phyloP scores from a whole-genome alignment of 805 yeast species.

The Wickerhamiella lipophila region DNA sequence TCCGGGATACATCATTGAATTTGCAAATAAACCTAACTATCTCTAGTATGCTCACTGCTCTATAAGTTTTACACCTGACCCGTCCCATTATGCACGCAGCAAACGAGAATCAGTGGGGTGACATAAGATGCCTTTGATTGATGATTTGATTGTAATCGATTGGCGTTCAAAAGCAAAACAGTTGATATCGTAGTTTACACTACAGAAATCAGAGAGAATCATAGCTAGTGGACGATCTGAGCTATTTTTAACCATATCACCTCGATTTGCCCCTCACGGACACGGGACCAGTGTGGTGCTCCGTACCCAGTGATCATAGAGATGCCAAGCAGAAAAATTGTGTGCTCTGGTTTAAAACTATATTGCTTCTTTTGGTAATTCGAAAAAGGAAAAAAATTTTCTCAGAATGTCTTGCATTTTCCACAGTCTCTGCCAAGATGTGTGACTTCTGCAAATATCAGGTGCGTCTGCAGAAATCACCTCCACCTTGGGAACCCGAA shows the following conservation, averaged over 20 bases:
- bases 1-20: background rate
- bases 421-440: background rate
- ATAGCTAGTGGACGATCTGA: too few species aligned
- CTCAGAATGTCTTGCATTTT: background rate
- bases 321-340: background rate
- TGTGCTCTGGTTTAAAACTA: background rate
- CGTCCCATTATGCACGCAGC: background rate
- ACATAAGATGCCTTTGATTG: background rate
- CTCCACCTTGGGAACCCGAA: background rate
- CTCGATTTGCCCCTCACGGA: background rate
- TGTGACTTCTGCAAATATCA: conserved; percentile 1
- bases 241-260: too few species aligned
- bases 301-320: background rate
- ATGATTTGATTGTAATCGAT: background rate
- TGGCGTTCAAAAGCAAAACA: too few species aligned
- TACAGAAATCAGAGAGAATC: too few species aligned
- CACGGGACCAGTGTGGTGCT: background rate
- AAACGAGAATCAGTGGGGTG: background rate
- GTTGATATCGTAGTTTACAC: too few species aligned
- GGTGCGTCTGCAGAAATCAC: conserved; percentile 1
- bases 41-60: background rate
- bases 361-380: background rate
- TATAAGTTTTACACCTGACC: background rate
- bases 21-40: background rate
- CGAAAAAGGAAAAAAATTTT: background rate